Evolutionary conservation across 2,329 filamentous ascomycete genomes (phyloP).

Genomic region (Paecilomyces fulvus): DNA sequence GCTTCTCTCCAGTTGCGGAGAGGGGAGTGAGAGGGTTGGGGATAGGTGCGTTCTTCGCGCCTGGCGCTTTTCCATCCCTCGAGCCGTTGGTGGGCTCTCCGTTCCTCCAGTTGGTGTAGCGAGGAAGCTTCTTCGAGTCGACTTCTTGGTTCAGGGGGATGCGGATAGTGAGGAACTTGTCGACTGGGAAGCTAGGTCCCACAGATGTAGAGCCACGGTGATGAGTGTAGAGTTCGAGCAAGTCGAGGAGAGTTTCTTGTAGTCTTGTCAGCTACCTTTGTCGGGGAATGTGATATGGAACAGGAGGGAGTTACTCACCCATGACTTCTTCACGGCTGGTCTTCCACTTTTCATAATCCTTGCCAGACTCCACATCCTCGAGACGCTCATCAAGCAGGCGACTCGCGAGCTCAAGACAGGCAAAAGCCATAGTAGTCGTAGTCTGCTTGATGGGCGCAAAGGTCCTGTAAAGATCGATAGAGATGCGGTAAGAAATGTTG

Average conservation of each 20-base stretch:
- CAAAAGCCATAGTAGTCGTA: constrained; percentile 74
- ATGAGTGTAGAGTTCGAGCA: constrained; percentile 87
- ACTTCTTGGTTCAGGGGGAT: constrained; percentile 80
- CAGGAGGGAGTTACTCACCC: constrained; percentile 24
- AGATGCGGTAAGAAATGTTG: constrained; percentile 68
- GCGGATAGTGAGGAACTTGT: constrained; percentile 75
- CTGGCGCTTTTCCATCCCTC: constrained; percentile 14
- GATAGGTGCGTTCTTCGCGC: constrained; percentile 1
- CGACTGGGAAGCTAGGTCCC: constrained; percentile 62
- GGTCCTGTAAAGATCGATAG: constrained; percentile 84
- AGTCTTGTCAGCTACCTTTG: constrained; percentile 10
- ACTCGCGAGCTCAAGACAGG: constrained; percentile 70
- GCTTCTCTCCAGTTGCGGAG: constrained; percentile 38
- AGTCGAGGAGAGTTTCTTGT: constrained; percentile 76
- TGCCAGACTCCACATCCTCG: constrained; percentile 39
- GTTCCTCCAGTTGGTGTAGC: constrained; percentile 51
- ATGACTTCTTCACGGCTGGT: constrained; percentile 39
- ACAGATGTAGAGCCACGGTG: constrained; percentile 67
- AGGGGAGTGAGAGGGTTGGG: constrained; percentile 37
- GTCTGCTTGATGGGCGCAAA: constrained; percentile 87
- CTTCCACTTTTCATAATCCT: constrained; percentile 43
- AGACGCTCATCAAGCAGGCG: constrained; percentile 54
- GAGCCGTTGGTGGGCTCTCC: constrained; percentile 18
- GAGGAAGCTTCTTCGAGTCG: constrained; percentile 51
- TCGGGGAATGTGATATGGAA: constrained; percentile 5